Evolutionary conservation across 768 basidiomycete genomes (phyloP).

Genomic region (Agrocybe chaxingu): DNA sequence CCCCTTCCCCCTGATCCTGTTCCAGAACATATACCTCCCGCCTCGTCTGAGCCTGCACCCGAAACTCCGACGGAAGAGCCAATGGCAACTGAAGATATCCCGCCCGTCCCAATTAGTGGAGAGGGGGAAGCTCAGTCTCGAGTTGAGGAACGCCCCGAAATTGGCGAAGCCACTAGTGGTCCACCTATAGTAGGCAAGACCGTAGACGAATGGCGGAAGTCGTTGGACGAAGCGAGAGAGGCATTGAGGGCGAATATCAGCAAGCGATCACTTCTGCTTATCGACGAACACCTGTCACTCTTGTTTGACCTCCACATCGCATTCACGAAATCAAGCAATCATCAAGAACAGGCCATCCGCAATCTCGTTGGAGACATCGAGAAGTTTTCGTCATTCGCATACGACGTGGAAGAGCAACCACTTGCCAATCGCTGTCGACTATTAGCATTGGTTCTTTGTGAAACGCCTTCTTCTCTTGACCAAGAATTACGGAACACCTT

Average conservation of each 20-base stretch:
- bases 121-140: neutral
- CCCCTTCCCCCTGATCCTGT: constrained; percentile 63
- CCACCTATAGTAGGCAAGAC: constrained; percentile 35
- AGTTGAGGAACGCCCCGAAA: neutral
- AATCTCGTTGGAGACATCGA: constrained; percentile 78
- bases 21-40: constrained; percentile 4
- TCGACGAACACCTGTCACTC: constrained; percentile 84
- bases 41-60: neutral
- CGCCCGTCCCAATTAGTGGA: constrained; percentile 6
- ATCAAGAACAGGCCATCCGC: constrained; percentile 64
- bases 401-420: constrained; percentile 71
- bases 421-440: constrained; percentile 82
- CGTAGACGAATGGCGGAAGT: constrained; percentile 60
- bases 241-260: constrained; percentile 63
- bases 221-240: constrained; percentile 65
- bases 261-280: constrained; percentile 67
- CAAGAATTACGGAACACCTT: constrained; percentile 51
- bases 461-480: constrained; percentile 60
- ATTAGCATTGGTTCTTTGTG: constrained; percentile 78
- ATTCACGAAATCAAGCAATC: constrained; percentile 64
- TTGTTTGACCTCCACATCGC: constrained; percentile 86
- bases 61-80: neutral
- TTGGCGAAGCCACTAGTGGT: neutral
- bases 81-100: neutral
- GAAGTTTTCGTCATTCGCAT: constrained; percentile 58